These are phyloP conservation scores for Durio zibethinus DNA, from an alignment of 345 rosid genomes.

Conservation along the genomic window DNA sequence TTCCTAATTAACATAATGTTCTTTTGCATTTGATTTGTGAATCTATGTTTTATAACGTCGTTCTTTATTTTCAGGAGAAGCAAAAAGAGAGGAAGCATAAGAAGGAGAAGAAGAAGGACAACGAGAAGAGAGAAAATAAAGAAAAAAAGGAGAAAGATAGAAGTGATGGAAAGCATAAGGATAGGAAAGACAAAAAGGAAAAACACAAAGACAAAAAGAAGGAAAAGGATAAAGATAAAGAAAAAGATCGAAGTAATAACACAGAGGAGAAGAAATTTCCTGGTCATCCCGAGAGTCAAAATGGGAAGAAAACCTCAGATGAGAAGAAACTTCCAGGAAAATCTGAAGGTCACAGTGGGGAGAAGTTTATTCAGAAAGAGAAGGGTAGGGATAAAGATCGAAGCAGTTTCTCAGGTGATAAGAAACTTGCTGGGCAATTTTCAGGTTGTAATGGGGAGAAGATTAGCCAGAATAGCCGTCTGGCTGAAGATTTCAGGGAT, in stretches of 20 bases:
- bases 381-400: conserved; percentile 31
- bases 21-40: background rate
- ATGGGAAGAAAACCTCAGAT: conserved; percentile 32
- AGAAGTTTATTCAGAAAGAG: conserved; percentile 26
- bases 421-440: conserved; percentile 25
- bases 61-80: conserved; percentile 41
- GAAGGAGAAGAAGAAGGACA: conserved; percentile 52
- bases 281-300: conserved; percentile 19
- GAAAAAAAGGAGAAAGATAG: conserved; percentile 46
- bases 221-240: conserved; percentile 34
- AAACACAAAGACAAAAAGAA: conserved; percentile 38
- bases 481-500: conserved; percentile 22
- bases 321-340: conserved; percentile 31
- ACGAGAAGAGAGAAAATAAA: conserved; percentile 45
- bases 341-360: conserved; percentile 27
- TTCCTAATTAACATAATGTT: background rate
- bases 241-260: conserved; percentile 34
- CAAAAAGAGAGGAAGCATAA: conserved; percentile 49
- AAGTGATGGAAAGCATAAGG: conserved; percentile 46
- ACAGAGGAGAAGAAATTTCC: conserved; percentile 33
- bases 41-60: conserved; percentile 3
- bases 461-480: conserved; percentile 23
- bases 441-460: conserved; percentile 33
- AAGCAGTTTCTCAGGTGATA: conserved; percentile 28
- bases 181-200: conserved; percentile 49